These are phyloP conservation scores for Pachyrhizus erosus DNA, from an alignment of 306 rosid species.

Conservation along the genomic window DNA sequence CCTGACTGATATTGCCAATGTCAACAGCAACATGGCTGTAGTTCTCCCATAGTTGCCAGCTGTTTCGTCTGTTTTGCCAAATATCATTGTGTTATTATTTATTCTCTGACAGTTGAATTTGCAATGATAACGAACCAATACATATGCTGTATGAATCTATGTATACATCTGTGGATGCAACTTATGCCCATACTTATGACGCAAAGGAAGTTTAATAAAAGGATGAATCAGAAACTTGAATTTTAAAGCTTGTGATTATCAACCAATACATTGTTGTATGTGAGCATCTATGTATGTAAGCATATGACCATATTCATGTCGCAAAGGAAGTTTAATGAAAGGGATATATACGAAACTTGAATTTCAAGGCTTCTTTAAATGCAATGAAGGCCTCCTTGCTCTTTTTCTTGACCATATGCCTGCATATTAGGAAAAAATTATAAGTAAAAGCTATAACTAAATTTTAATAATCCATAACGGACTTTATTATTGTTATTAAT, in stretches of 20 bases:
- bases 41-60: constrained; percentile 98
- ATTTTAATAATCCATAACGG: constrained; percentile 13
- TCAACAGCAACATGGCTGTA: constrained; percentile 89
- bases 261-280: constrained; percentile 2
- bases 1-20: constrained; percentile 83
- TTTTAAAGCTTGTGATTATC: constrained; percentile 56
- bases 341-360: constrained; percentile 71
- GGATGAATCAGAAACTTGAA: constrained; percentile 70
- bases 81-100: constrained; percentile 45
- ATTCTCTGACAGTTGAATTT: constrained; percentile 31
- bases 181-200: background rate
- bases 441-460: constrained; percentile 35
- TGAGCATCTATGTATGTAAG: constrained; percentile 6
- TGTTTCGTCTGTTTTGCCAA: constrained; percentile 84
- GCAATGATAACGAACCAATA: constrained; percentile 14
- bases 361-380: constrained; percentile 91
- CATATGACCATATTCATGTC: background rate
- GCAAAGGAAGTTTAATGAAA: constrained; percentile 19
- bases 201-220: constrained; percentile 14
- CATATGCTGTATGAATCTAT: background rate
- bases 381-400: constrained; percentile 91
- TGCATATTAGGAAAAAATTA: constrained; percentile 54
- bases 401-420: constrained; percentile 92
- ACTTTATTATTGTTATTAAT: background rate
- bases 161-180: background rate